A percentile compares a stretch with the other conserved stretches of the same genome.
phyloP scores from a whole-genome alignment of 2,329 filamentous ascomycete species.

The Monosporascus sp. region DNA sequence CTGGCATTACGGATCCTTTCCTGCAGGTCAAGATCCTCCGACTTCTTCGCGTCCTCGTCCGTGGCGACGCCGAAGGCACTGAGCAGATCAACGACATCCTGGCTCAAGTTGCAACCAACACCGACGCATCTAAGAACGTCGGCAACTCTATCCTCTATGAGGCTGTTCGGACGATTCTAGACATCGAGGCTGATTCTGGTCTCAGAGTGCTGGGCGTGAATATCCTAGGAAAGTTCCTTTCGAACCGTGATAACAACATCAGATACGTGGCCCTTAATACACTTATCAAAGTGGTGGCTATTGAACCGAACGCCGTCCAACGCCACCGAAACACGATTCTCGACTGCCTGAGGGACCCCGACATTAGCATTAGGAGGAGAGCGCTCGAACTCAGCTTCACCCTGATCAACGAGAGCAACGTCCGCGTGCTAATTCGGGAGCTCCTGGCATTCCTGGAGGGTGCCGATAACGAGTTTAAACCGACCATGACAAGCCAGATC shows the following conservation, averaged over 20 bases:
- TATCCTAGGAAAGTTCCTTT: slow-evolving; percentile 94
- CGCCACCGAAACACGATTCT: slow-evolving; percentile 95
- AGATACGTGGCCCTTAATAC: slow-evolving; percentile 97
- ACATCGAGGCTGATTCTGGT: slow-evolving; percentile 96
- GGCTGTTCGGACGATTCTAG: slow-evolving; percentile 91
- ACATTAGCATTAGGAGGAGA: slow-evolving; percentile 93
- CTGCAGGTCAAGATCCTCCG: slow-evolving; percentile 93
- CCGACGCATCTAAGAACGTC: slow-evolving; percentile 96
- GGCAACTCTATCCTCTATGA: slow-evolving; percentile 98
- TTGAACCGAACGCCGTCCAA: slow-evolving; percentile 96
- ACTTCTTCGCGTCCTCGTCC: slow-evolving; percentile 76
- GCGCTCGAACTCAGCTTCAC: slow-evolving; percentile 98
- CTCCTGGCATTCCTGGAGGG: slow-evolving; percentile 93
- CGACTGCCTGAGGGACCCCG: slow-evolving; percentile 91
- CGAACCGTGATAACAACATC: slow-evolving; percentile 99
- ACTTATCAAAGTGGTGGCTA: slow-evolving; percentile 93
- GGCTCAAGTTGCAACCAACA: slow-evolving; percentile 96
- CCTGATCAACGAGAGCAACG: slow-evolving; percentile 93
- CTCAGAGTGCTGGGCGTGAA: slow-evolving; percentile 93
- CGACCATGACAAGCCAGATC: slow-evolving; percentile 96
- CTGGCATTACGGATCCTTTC: slow-evolving; percentile 96
- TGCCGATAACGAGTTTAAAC: slow-evolving; percentile 97
- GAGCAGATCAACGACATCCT: slow-evolving; percentile 99
- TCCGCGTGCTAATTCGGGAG: slow-evolving; percentile 88
- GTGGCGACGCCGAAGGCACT: slow-evolving; percentile 80